Base-by-base conservation (phyloP, 208 protist species). In the Acanthamoeba healyi region DNA sequence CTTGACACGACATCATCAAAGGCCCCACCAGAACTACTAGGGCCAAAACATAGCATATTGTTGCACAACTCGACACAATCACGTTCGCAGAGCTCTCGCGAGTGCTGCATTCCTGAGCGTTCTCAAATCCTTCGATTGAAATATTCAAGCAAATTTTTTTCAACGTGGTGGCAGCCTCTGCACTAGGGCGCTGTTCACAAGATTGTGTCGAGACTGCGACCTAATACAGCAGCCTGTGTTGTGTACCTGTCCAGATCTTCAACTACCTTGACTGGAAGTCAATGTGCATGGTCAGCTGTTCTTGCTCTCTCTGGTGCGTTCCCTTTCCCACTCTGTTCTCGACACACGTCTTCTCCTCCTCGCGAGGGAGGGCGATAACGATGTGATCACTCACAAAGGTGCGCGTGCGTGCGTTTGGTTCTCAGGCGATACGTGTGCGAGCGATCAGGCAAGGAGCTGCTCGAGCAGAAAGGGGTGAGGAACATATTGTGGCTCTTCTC, bases 401-500 rank as follows among this genome's bases (percentile, higher is more conserved):
- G 63, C n/a, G 65, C 29, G 10, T 74, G 17, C 65, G 0, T 40
- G n/a, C 15, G 10, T n/a, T n/a, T n/a, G n/a, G n/a, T n/a, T n/a
- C n/a, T n/a, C 70, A 81, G 70, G 70, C 70, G 70, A 29, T 81
- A 81, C 14, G 70, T 81, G 19, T 81, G 70, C 36, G 70, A 81
- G 70, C 70, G 70, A 22, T 81, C 70, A 15, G 70, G 40, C 38
- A 46, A 81, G 32, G 24, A 81, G 70, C 38, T 81, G 70, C 38
- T 46, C 17, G 70, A 81, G 70, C 70, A 81, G 32, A 81, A 81
- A 22, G 70, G 70, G n/a, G 70, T 81, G 70, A 81, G 70, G 40
- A 81, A 81, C 70, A 81, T 81, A 81, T 81, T 81, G 70, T 81
- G 70, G 70, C 70, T 81, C 70, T 81, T 81, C 70, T 81, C 42